Conservation (phyloP, 1,284 basidiomycete species). For the Puccinia triticina region DNA sequence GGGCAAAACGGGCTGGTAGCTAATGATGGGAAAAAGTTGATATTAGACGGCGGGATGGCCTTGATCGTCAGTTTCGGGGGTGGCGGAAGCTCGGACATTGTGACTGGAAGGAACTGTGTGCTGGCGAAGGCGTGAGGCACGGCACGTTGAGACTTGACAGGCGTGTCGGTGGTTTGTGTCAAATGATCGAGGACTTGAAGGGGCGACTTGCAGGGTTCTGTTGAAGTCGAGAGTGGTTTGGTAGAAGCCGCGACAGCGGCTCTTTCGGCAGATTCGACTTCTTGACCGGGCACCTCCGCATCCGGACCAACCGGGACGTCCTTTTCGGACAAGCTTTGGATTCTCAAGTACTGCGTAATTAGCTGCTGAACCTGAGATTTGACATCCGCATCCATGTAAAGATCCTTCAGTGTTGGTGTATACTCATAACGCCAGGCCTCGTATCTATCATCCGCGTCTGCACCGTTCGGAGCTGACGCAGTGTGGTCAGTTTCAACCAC, state of each 20-base stretch:
- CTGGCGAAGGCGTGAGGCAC: constrained; percentile 17
- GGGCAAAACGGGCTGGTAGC: constrained; percentile 67
- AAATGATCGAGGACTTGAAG: background rate
- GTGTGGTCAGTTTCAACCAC: constrained; percentile 22
- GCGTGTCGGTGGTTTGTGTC: constrained; percentile 2
- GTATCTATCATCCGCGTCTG: constrained; percentile 54
- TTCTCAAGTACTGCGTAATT: constrained; percentile 7
- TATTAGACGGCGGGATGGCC: constrained; percentile 40
- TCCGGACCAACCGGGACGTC: background rate
- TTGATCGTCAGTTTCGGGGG: constrained; percentile 44
- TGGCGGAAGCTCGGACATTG: constrained; percentile 52
- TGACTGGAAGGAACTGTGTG: constrained; percentile 29
- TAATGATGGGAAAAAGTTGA: constrained; percentile 53
- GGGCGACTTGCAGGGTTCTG: constrained; percentile 14
- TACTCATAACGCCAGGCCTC: constrained; percentile 58
- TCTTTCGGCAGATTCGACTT: background rate
- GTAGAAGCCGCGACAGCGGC: background rate
- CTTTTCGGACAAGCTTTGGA: constrained; percentile 8
- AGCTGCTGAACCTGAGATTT: constrained; percentile 39
- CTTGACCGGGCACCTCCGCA: constrained; percentile 3
- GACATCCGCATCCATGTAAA: constrained; percentile 40
- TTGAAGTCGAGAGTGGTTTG: background rate
- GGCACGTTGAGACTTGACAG: constrained; percentile 11
- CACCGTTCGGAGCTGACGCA: background rate
- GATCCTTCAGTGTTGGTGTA: constrained; percentile 53